Conservation (phyloP, 2,329 filamentous ascomycete genomes). For the Paraconiothyrium sp. region DNA sequence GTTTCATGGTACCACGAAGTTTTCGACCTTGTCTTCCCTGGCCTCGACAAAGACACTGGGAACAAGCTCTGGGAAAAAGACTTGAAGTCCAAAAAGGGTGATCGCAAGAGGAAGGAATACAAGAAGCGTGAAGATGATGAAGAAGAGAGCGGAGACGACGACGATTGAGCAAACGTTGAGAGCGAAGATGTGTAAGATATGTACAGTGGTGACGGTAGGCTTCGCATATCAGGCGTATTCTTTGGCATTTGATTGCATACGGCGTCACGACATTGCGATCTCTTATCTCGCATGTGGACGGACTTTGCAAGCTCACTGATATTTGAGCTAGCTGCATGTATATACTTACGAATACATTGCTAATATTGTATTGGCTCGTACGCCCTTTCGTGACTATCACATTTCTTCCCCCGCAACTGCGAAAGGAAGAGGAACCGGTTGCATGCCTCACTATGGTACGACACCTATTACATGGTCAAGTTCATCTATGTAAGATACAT, state of each 20-base stretch:
- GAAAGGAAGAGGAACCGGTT: not conserved
- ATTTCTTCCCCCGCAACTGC: too few species aligned
- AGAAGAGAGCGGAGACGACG: constrained; percentile 43
- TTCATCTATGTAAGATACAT: not conserved
- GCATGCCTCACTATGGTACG: not conserved
- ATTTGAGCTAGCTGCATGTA: constrained; percentile 3
- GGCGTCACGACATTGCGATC: constrained; percentile 7
- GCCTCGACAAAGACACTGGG: constrained; percentile 76
- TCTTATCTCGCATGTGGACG: constrained; percentile 4
- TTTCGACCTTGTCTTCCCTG: constrained; percentile 88
- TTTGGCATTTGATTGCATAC: constrained; percentile 16
- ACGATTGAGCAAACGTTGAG: constrained; percentile 32
- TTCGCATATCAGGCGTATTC: constrained; percentile 26
- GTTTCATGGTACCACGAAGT: constrained; percentile 95
- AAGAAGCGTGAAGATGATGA: constrained; percentile 59
- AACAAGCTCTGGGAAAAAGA: constrained; percentile 77
- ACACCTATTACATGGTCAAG: not conserved
- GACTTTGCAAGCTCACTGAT: not conserved
- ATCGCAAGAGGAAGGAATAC: constrained; percentile 46
- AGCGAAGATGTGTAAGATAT: constrained; percentile 22
- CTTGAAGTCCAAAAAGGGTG: constrained; percentile 54
- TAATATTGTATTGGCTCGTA: not conserved
- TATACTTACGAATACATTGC: constrained; percentile 6
- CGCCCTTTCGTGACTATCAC: not conserved
- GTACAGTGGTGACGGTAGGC: constrained; percentile 17